A percentile compares a stretch with the other conserved stretches of the same genome.
phyloP scores from a whole-genome alignment of 2,329 filamentous ascomycete genomes.

The Claviceps sp. region DNA sequence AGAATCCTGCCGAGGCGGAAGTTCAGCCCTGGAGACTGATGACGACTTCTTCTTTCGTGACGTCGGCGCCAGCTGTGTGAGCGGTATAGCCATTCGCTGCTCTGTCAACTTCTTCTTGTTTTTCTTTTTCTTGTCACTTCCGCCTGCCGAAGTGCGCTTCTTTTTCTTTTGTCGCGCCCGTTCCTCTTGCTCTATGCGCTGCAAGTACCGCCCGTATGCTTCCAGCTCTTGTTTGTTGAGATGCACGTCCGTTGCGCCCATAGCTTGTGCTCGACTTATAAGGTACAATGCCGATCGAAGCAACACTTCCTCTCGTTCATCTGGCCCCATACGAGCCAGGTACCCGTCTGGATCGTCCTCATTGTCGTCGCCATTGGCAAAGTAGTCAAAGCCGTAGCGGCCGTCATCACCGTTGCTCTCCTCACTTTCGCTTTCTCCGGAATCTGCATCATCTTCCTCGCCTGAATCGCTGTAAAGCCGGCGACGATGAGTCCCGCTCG shows the following conservation, averaged over 20 bases:
- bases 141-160: constrained; percentile 31
- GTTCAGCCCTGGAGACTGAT: constrained; percentile 8
- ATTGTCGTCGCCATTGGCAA: constrained; percentile 23
- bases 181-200: constrained; percentile 46
- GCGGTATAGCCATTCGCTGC: constrained; percentile 37
- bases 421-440: constrained; percentile 13
- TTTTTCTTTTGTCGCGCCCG: constrained; percentile 48
- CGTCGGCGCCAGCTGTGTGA: constrained; percentile 35
- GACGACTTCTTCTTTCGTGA: constrained; percentile 22
- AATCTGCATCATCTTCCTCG: constrained; percentile 20
- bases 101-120: constrained; percentile 34
- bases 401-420: constrained; percentile 7
- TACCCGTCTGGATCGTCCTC: constrained; percentile 12
- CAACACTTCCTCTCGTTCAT: constrained; percentile 59
- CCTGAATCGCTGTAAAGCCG: constrained; percentile 17
- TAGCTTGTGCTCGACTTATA: constrained; percentile 63
- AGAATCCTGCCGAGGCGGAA: constrained; percentile 19
- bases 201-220: constrained; percentile 57
- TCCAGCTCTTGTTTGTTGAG: constrained; percentile 69
- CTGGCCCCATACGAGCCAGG: constrained; percentile 41
- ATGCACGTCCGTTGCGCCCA: constrained; percentile 66
- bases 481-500: constrained; percentile 25
- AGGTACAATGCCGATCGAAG: constrained; percentile 67
- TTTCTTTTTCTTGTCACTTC: constrained; percentile 24
- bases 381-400: constrained; percentile 20